Evolutionary conservation across 1,284 basidiomycete species (phyloP).

Genomic region (Rhodotorula sp.): DNA sequence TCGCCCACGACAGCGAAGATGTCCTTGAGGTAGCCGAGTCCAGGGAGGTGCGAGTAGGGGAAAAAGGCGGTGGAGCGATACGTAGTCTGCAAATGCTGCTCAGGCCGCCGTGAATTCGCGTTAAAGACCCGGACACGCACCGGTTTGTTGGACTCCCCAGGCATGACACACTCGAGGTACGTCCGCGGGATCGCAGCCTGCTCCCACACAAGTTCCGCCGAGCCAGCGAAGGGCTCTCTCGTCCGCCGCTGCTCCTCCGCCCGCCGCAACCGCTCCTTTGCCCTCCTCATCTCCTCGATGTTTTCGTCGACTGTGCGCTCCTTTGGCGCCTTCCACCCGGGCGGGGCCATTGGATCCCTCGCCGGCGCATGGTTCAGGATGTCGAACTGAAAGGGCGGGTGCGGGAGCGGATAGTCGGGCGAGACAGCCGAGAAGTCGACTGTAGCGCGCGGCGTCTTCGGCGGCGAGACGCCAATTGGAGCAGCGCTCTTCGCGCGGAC

Average conservation of each 20-base stretch:
- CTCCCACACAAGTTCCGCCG: no score
- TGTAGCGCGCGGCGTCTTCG: background rate
- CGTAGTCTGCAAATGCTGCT: background rate
- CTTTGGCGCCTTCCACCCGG: background rate
- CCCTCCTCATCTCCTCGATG: background rate
- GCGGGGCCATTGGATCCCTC: background rate
- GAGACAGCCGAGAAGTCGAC: background rate
- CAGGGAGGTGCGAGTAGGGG: conserved; percentile 24
- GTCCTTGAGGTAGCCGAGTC: conserved; percentile 20
- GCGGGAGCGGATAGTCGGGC: conserved; percentile 10
- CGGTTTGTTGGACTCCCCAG: background rate
- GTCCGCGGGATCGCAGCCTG: no score
- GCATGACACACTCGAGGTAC: no score
- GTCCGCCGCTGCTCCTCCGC: background rate
- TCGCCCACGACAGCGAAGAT: conserved; percentile 31
- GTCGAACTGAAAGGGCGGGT: conserved; percentile 1
- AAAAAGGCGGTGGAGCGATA: conserved; percentile 32
- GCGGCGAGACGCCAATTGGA: background rate
- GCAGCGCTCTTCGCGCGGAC: background rate
- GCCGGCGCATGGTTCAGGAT: conserved; percentile 17
- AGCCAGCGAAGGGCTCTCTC: background rate
- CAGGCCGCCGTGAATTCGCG: no score
- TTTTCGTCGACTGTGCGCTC: background rate
- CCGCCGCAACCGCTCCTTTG: background rate
- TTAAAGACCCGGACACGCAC: background rate